A percentile compares a stretch with the other conserved stretches of the same genome.
Evolutionary conservation across 192 early-diverging fungal genomes (phyloP).

Genomic region (Coemansia sp.): DNA sequence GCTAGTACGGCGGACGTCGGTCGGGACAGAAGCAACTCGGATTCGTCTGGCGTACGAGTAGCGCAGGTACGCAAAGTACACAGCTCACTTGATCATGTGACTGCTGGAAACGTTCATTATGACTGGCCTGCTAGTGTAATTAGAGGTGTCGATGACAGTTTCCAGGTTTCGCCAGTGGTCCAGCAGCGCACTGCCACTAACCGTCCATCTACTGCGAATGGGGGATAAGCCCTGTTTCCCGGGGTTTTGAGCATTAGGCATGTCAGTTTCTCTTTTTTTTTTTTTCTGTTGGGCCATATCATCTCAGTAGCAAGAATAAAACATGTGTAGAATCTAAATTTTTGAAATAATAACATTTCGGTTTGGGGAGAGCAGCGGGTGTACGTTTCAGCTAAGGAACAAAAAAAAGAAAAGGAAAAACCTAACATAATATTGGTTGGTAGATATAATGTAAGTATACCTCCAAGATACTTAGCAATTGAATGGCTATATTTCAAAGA

Average conservation of each 20-base stretch:
- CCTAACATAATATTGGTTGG: too few relatives aligned
- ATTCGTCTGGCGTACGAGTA: constrained; percentile 8
- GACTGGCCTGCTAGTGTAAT: not conserved
- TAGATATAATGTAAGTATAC: too few relatives aligned
- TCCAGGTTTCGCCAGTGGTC: not conserved
- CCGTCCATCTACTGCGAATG: constrained; percentile 3
- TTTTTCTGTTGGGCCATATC: not conserved
- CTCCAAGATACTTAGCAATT: not conserved
- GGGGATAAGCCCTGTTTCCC: not conserved
- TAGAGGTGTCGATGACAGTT: not conserved
- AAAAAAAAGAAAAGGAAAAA: too few relatives aligned
- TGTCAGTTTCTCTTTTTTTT: not conserved
- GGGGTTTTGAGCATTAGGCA: not conserved
- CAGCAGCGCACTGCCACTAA: not conserved
- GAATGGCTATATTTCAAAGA: not conserved
- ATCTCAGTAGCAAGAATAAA: too few relatives aligned
- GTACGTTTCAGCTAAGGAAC: too few relatives aligned
- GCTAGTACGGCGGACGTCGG: constrained; percentile 13
- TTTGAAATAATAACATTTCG: too few relatives aligned
- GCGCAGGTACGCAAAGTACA: constrained; percentile 30
- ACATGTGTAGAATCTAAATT: too few relatives aligned
- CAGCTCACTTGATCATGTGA: constrained; percentile 21
- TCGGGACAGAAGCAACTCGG: constrained; percentile 37
- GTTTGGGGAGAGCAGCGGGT: too few relatives aligned
- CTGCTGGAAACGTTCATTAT: not conserved